Percentiles rank a stretch among this genome's conserved stretches.
These are phyloP conservation scores for Colletotrichum destructivum DNA, from an alignment of 2,329 filamentous ascomycete genomes.

Conservation along the genomic window DNA sequence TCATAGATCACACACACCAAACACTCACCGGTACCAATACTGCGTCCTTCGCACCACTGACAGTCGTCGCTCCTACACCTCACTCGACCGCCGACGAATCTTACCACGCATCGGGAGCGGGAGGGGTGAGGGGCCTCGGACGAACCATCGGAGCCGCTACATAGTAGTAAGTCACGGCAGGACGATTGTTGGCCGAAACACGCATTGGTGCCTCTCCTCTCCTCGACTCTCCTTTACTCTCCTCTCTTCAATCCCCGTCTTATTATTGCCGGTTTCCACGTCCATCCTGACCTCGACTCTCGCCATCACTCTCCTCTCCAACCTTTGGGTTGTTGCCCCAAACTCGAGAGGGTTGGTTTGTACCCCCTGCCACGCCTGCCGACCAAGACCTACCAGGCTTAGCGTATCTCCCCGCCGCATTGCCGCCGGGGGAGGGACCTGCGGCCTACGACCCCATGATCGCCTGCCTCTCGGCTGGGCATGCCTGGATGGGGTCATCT, in stretches of 20 bases:
- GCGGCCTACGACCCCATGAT: constrained; percentile 40
- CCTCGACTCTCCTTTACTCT: constrained; percentile 1
- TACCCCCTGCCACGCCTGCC: constrained; percentile 29
- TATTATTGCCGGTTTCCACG: not conserved
- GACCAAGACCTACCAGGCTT: constrained; percentile 30
- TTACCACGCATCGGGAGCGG: not conserved
- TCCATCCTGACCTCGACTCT: not conserved
- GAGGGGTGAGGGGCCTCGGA: not conserved
- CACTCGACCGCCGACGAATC: not conserved
- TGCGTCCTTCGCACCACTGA: constrained; percentile 15
- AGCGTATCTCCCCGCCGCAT: constrained; percentile 32
- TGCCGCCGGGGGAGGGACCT: constrained; percentile 26
- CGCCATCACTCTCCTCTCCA: no score
- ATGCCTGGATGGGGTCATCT: constrained; percentile 36
- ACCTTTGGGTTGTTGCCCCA: no score
- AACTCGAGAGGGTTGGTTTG: constrained; percentile 7
- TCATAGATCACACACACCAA: not conserved
- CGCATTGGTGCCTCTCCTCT: constrained; percentile 23
- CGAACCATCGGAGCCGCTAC: constrained; percentile 13
- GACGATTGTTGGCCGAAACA: constrained; percentile 34
- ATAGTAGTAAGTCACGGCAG: constrained; percentile 22
- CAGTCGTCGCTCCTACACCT: constrained; percentile 16
- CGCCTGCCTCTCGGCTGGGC: constrained; percentile 37
- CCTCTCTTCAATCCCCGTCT: not conserved
- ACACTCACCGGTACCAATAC: not conserved